Evolutionary conservation across 2,329 filamentous ascomycete species (phyloP).

Genomic region (Fusarium fracticaudum): DNA sequence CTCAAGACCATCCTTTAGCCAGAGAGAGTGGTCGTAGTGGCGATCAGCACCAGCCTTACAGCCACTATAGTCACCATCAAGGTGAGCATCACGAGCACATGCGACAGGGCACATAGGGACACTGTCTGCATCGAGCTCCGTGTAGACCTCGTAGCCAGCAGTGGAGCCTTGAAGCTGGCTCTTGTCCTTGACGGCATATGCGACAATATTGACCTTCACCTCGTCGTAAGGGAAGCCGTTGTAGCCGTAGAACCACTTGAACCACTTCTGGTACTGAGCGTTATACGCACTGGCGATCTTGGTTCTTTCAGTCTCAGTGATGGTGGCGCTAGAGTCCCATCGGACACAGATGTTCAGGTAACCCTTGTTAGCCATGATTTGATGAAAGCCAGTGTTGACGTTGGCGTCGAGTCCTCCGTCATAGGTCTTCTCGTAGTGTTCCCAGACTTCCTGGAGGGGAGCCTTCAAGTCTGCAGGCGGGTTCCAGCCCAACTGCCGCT

Average conservation of each 20-base stretch:
- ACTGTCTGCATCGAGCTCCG: constrained; percentile 50
- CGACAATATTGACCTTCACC: constrained; percentile 52
- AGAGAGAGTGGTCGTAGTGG: constrained; percentile 57
- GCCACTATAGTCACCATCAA: constrained; percentile 52
- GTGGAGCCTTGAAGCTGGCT: constrained; percentile 50
- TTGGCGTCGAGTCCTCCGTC: constrained; percentile 27
- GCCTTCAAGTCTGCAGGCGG: constrained; percentile 17
- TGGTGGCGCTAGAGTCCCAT: constrained; percentile 52
- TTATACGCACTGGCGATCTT: constrained; percentile 48
- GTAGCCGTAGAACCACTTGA: constrained; percentile 54
- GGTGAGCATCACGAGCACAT: constrained; percentile 56
- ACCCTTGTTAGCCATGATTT: constrained; percentile 45
- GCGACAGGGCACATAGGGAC: constrained; percentile 51
- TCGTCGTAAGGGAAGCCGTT: constrained; percentile 54
- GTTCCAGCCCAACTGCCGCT: constrained; percentile 34
- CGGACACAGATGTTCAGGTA: constrained; percentile 51
- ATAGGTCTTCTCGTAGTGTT: constrained; percentile 28
- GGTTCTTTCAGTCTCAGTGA: constrained; percentile 51
- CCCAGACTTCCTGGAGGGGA: constrained; percentile 29
- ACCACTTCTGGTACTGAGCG: constrained; percentile 53
- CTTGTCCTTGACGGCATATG: constrained; percentile 53
- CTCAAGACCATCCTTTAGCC: constrained; percentile 55
- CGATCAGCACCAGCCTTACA: constrained; percentile 47
- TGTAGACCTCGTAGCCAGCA: constrained; percentile 52
- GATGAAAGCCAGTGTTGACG: constrained; percentile 46